These are phyloP conservation scores for Candida dendrica DNA, from an alignment of 805 yeast species.

Conservation along the genomic window DNA sequence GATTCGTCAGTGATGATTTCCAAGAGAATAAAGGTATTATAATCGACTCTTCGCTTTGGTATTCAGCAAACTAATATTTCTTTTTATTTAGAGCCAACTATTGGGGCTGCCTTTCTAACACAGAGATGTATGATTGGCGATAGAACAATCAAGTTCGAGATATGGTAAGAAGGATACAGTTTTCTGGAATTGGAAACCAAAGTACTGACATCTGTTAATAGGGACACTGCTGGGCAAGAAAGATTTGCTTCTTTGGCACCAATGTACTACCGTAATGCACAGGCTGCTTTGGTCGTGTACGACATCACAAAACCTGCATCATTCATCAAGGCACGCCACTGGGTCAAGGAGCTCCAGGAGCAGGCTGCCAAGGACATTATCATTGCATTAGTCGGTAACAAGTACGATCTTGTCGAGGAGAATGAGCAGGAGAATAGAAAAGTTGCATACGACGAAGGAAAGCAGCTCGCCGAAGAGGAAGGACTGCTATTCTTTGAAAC, in stretches of 20 bases:
- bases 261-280: constrained; percentile 95
- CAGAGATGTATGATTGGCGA: constrained; percentile 87
- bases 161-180: constrained; percentile 41
- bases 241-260: constrained; percentile 95
- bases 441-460: constrained; percentile 82
- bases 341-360: constrained; percentile 94
- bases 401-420: constrained; percentile 66
- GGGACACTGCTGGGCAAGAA: constrained; percentile 97
- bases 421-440: constrained; percentile 54
- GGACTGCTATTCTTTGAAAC: constrained; percentile 88
- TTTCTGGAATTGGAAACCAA: neutral
- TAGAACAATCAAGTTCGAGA: constrained; percentile 83
- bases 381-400: constrained; percentile 92
- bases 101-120: constrained; percentile 95
- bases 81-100: constrained; percentile 66
- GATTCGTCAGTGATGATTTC: constrained; percentile 92
- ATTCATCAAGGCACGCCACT: constrained; percentile 92
- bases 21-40: constrained; percentile 73
- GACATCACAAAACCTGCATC: constrained; percentile 94
- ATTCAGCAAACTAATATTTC: too few species aligned
- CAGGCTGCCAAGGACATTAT: constrained; percentile 90
- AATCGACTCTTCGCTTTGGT: neutral
- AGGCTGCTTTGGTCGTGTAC: constrained; percentile 92
- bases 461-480: constrained; percentile 84
- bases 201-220: neutral